Percentiles rank a stretch among this genome's conserved stretches.
Conservation (phyloP, 306 rosid species). For the Quercus rubra region DNA sequence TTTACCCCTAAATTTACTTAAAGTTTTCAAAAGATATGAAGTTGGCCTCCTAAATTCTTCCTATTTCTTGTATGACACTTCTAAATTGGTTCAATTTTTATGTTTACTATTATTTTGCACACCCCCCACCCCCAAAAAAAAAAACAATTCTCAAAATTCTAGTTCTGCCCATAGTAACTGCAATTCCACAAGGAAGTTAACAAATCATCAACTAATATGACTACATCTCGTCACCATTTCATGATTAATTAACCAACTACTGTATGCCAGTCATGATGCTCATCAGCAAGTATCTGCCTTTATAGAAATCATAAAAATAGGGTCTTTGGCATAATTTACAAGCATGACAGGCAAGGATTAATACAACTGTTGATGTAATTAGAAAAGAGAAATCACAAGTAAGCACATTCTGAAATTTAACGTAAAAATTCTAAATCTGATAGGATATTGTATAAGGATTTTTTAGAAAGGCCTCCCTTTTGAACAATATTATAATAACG, state of each 20-base stretch:
- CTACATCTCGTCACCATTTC: neutral
- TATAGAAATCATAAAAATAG: neutral
- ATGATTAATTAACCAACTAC: neutral
- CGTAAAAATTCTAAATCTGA: neutral
- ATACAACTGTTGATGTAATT: neutral
- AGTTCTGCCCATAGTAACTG: neutral
- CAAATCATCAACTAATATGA: slow-evolving; percentile 7
- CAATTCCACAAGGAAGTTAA: neutral
- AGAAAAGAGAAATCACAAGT: neutral
- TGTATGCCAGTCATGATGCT: neutral
- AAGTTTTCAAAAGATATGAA: too few relatives aligned
- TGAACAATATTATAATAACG: neutral
- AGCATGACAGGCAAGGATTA: neutral
- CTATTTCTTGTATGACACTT: too few relatives aligned
- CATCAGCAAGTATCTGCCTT: neutral
- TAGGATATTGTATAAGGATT: too few relatives aligned
- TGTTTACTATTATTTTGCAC: too few relatives aligned
- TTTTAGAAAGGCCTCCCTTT: neutral
- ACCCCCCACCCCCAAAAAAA: too few relatives aligned
- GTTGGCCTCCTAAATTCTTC: too few relatives aligned
- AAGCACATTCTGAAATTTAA: neutral
- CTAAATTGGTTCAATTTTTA: too few relatives aligned
- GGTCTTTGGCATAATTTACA: neutral
- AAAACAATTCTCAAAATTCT: too few relatives aligned
- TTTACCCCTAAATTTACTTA: too few relatives aligned